A percentile compares a stretch with the other conserved stretches of the same genome.
These are phyloP conservation scores for Candida tammaniensis DNA, from an alignment of 805 yeast genomes.

Conservation along the genomic window DNA sequence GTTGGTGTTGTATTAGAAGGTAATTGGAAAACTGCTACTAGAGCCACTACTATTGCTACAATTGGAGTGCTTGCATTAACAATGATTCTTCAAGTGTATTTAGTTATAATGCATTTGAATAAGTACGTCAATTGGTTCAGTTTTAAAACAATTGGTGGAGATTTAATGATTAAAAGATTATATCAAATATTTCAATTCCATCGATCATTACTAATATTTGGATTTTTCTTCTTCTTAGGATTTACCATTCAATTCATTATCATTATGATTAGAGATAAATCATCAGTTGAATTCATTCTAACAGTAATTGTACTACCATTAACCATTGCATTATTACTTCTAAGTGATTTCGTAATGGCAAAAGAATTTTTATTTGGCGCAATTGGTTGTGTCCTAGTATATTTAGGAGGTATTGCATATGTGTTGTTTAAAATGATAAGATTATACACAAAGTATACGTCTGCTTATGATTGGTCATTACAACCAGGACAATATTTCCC, in stretches of 20 bases:
- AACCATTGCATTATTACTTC: slow-evolving; percentile 35
- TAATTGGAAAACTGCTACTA: slow-evolving; percentile 29
- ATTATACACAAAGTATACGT: slow-evolving; percentile 41
- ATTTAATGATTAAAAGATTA: slow-evolving; percentile 34
- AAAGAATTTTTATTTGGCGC: slow-evolving; percentile 30
- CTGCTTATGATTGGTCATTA: slow-evolving; percentile 27
- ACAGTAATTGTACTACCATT: slow-evolving; percentile 46
- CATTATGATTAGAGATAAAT: slow-evolving; percentile 35
- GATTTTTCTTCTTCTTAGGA: slow-evolving; percentile 45
- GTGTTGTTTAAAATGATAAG: slow-evolving; percentile 46
- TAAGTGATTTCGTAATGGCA: slow-evolving; percentile 35
- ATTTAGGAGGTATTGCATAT: slow-evolving; percentile 41
- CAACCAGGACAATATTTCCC: slow-evolving; percentile 38
- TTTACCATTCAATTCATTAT: slow-evolving; percentile 49
- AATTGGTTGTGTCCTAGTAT: slow-evolving; percentile 24
- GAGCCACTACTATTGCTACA: slow-evolving; percentile 41
- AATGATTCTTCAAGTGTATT: slow-evolving; percentile 25
- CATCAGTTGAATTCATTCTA: slow-evolving; percentile 42
- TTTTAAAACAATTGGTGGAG: slow-evolving; percentile 50
- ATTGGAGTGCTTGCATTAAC: slow-evolving; percentile 39
- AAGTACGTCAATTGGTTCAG: slow-evolving; percentile 44
- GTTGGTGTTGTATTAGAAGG: slow-evolving; percentile 17
- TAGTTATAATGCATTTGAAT: slow-evolving; percentile 31
- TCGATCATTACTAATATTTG: slow-evolving; percentile 21
- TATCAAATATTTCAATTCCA: slow-evolving; percentile 40